phyloP scores from a whole-genome alignment of 495 filamentous ascomycete species.

The Daldinia childiae region DNA sequence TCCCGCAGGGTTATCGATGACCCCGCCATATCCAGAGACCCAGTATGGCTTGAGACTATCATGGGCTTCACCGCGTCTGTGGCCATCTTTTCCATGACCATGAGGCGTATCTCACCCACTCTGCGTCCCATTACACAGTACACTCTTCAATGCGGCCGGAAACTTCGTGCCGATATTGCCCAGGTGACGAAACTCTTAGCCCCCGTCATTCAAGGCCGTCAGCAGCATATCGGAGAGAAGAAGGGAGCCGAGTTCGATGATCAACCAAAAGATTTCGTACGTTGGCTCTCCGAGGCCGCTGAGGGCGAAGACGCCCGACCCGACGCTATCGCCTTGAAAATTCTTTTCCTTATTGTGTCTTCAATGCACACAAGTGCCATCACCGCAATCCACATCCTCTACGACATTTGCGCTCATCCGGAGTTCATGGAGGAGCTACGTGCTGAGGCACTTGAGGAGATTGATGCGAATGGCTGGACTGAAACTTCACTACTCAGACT shows the following conservation, averaged over 20 bases:
- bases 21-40: background rate
- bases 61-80: conserved; percentile 2
- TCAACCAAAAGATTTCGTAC: background rate
- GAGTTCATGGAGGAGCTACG: background rate
- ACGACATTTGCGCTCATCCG: background rate
- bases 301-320: background rate
- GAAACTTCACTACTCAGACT: background rate
- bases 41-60: conserved; percentile 5
- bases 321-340: background rate
- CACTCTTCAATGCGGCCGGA: background rate
- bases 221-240: background rate
- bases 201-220: background rate
- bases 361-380: background rate
- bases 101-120: background rate
- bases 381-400: background rate
- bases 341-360: background rate
- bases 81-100: conserved; percentile 1
- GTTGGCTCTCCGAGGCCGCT: background rate
- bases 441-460: background rate
- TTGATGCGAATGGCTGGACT: background rate
- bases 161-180: background rate
- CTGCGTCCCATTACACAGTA: background rate
- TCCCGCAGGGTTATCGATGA: conserved; percentile 1
- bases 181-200: background rate
- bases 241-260: background rate